Conservation (phyloP, 495 filamentous ascomycete genomes). For the Neurospora sp. region DNA sequence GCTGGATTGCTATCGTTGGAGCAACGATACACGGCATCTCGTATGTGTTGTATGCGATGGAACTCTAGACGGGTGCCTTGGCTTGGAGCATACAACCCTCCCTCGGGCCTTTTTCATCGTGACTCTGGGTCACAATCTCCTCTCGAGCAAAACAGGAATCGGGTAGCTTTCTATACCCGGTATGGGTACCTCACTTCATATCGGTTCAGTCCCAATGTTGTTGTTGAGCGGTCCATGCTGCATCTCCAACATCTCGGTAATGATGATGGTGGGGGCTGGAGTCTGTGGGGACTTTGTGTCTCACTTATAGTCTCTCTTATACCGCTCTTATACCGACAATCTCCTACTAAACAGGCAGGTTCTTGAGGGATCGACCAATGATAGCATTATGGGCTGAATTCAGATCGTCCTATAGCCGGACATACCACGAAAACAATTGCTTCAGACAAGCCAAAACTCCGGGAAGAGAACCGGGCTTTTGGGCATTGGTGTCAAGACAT, state of each 20-base stretch:
- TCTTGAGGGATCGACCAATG: not conserved
- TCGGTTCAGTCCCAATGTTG: not conserved
- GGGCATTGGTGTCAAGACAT: not conserved
- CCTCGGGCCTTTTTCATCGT: not conserved
- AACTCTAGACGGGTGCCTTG: not conserved
- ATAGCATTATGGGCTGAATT: not conserved
- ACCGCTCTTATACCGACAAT: not conserved
- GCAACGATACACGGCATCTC: not conserved
- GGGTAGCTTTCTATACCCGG: not conserved
- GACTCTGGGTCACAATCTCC: not conserved
- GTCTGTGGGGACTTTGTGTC: not conserved
- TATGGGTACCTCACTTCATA: not conserved
- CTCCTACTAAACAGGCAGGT: not conserved
- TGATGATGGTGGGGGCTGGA: not conserved
- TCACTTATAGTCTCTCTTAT: not conserved
- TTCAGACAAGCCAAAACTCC: not conserved
- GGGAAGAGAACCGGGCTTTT: not conserved
- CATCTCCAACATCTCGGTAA: not conserved
- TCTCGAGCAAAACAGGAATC: not conserved
- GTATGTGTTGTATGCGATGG: not conserved
- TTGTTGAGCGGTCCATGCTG: not conserved
- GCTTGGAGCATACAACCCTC: not conserved
- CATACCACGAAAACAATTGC: not conserved
- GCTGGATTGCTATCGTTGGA: not conserved
- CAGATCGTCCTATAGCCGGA: not conserved